phyloP scores from a whole-genome alignment of 257 asterid species.

The Gentiana macrophylla region DNA sequence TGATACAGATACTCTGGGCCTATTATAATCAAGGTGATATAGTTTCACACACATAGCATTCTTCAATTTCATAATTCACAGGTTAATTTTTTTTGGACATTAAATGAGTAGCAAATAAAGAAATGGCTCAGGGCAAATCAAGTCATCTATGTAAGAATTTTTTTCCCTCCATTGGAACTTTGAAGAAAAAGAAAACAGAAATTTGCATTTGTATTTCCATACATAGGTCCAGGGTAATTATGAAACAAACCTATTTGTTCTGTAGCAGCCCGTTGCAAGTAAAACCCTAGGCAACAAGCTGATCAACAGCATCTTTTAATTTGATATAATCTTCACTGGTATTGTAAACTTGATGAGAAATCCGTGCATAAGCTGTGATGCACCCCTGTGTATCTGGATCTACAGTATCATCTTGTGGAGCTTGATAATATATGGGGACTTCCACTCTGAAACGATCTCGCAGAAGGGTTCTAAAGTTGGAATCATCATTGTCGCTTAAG shows the following conservation, averaged over 20 bases:
- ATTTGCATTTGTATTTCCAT: too few species aligned
- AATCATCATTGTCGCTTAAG: constrained; percentile 53
- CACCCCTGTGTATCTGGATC: constrained; percentile 30
- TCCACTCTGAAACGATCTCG: constrained; percentile 69
- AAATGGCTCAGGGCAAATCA: too few species aligned
- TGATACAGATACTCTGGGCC: too few species aligned
- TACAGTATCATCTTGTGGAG: constrained; percentile 40
- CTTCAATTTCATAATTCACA: too few species aligned
- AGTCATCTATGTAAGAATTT: too few species aligned
- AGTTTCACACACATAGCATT: too few species aligned
- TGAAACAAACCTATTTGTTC: constrained; percentile 35
- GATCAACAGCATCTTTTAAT: constrained; percentile 59
- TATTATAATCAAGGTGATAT: too few species aligned
- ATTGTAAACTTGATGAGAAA: constrained; percentile 95
- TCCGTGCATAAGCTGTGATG: constrained; percentile 75
- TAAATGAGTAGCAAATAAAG: too few species aligned
- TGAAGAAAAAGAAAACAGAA: too few species aligned
- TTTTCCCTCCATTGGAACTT: too few species aligned
- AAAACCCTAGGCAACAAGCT: constrained; percentile 53
- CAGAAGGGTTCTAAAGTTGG: constrained; percentile 62
- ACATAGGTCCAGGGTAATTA: too few species aligned
- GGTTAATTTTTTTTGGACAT: too few species aligned
- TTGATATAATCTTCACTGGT: constrained; percentile 57
- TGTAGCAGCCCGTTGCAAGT: constrained; percentile 50
- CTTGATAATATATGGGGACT: constrained; percentile 78